These are phyloP conservation scores for Pouteria glomerata DNA, from an alignment of 148 eudicot species.

Conservation along the genomic window DNA sequence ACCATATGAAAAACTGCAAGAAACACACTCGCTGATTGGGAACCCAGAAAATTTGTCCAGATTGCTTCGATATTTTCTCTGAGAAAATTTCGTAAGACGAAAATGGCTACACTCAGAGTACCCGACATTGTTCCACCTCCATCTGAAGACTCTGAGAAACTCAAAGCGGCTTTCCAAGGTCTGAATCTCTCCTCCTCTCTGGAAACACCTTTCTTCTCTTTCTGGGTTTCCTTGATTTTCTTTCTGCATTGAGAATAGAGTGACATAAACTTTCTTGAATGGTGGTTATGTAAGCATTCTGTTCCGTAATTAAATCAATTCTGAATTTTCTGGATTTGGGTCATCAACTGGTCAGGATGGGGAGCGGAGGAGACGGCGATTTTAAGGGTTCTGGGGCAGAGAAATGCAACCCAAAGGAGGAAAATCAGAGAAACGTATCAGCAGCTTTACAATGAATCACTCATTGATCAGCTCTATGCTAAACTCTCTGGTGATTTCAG, in stretches of 20 bases:
- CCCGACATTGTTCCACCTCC: neutral
- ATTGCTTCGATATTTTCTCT: no score
- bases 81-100: no score
- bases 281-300: neutral
- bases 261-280: neutral
- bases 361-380: conserved; percentile 63
- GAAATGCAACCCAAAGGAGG: conserved; percentile 67
- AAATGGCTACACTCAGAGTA: no score
- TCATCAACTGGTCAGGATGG: conserved; percentile 33
- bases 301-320: neutral
- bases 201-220: neutral
- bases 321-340: neutral
- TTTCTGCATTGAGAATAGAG: neutral
- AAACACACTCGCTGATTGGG: no score
- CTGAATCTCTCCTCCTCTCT: neutral
- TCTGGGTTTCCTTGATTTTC: neutral
- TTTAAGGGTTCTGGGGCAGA: conserved; percentile 52
- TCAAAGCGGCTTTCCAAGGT: conserved; percentile 24
- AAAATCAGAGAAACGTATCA: conserved; percentile 59
- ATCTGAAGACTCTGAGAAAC: neutral
- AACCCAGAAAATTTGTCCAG: no score
- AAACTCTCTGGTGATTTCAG: conserved; percentile 71
- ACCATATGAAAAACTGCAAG: no score
- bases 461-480: conserved; percentile 44
- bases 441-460: conserved; percentile 46